Evolutionary conservation across 225 moss, liverwort and hornwort genomes (phyloP).

Genomic region (Takakia lepidozioides): DNA sequence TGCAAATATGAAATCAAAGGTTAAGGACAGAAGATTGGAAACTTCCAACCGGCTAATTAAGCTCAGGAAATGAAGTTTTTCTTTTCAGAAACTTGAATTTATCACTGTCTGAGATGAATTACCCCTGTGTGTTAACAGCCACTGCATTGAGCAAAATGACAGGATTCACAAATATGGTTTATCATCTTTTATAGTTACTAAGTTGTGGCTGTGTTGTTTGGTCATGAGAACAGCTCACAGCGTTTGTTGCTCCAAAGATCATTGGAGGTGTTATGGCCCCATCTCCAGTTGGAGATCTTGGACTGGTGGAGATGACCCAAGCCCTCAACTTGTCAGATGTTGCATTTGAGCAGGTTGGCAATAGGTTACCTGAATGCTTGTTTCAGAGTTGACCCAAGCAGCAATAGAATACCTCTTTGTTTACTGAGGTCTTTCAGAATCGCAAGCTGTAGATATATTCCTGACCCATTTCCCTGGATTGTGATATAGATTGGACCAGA

Average conservation of each 20-base stretch:
- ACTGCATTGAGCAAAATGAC: no score
- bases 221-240: constrained; percentile 34
- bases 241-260: constrained; percentile 94
- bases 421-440: background rate
- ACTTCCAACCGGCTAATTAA: no score
- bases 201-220: background rate
- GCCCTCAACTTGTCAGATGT: constrained; percentile 73
- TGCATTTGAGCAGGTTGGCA: constrained; percentile 64
- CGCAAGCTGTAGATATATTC: no score
- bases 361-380: no score
- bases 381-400: background rate
- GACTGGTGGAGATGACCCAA: constrained; percentile 97
- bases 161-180: no score
- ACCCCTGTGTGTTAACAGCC: no score
- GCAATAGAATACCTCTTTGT: background rate
- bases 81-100: background rate
- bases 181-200: no score
- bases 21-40: no score
- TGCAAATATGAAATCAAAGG: no score
- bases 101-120: background rate
- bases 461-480: no score
- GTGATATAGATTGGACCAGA: constrained; percentile 76
- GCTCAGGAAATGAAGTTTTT: background rate
- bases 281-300: constrained; percentile 88
- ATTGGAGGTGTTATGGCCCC: constrained; percentile 84